Conservation (phyloP, 768 basidiomycete genomes). For the Russula ochroleuca region DNA sequence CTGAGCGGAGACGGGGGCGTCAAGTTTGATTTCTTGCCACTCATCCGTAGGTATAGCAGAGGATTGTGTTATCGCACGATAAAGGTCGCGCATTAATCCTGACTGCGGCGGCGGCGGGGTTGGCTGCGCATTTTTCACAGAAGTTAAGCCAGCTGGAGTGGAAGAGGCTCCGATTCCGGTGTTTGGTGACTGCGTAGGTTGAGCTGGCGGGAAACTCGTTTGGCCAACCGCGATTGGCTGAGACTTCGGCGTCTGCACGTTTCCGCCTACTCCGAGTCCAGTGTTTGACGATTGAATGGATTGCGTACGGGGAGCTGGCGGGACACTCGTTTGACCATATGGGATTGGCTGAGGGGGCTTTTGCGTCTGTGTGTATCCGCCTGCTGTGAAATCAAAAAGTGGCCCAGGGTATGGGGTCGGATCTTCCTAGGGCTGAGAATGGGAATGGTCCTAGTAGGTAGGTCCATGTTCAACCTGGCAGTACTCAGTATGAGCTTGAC, state of each 20-base stretch:
- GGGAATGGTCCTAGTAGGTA: slow-evolving; percentile 37
- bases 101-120: not conserved
- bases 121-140: not conserved
- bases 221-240: too few relatives aligned
- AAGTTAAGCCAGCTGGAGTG: not conserved
- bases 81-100: too few relatives aligned
- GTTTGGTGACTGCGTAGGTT: too few relatives aligned
- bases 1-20: not conserved
- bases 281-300: too few relatives aligned
- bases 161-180: not conserved
- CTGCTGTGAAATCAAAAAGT: not conserved
- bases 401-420: slow-evolving; percentile 1
- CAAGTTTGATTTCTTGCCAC: not conserved
- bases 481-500: slow-evolving; percentile 52
- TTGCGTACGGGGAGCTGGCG: too few relatives aligned
- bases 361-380: too few relatives aligned
- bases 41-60: not conserved
- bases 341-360: too few relatives aligned
- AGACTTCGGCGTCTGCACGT: too few relatives aligned
- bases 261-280: not conserved
- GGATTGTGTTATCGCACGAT: too few relatives aligned
- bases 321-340: too few relatives aligned
- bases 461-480: slow-evolving; percentile 39
- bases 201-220: too few relatives aligned
- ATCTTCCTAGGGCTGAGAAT: slow-evolving; percentile 20